These are phyloP conservation scores for Colletotrichum destructivum DNA, from an alignment of 2,329 filamentous ascomycete species.

Conservation along the genomic window DNA sequence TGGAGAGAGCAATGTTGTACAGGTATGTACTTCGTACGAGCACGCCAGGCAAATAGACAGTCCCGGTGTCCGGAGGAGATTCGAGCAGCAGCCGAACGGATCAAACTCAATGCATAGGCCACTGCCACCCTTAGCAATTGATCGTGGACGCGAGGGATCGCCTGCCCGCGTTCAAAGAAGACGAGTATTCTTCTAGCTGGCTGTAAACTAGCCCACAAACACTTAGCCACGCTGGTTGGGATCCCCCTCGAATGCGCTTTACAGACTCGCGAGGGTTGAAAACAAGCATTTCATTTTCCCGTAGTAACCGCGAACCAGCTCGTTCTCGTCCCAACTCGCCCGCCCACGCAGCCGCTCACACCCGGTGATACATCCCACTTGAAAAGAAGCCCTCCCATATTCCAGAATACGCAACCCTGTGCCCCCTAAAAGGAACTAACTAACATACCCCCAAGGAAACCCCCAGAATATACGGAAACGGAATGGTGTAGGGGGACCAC, in stretches of 20 bases:
- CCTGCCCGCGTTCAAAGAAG: background rate
- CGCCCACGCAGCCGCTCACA: background rate
- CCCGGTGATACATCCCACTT: too few species aligned
- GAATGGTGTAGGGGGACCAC: background rate
- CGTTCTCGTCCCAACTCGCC: background rate
- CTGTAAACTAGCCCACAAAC: background rate
- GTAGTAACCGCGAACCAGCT: background rate
- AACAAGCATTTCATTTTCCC: background rate
- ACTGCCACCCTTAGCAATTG: background rate
- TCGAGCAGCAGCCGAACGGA: background rate
- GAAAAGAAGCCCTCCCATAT: too few species aligned
- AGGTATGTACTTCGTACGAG: too few species aligned
- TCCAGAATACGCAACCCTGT: too few species aligned
- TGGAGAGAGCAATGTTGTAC: background rate
- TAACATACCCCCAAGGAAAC: too few species aligned
- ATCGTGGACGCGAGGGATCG: background rate
- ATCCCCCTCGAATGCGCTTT: background rate
- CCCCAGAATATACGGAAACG: background rate
- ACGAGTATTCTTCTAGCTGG: background rate
- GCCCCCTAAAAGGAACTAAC: too few species aligned
- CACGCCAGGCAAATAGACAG: background rate
- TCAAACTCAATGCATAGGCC: conserved; percentile 1
- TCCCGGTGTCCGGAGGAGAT: background rate
- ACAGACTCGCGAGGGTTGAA: background rate
- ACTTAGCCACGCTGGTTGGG: background rate